Evolutionary conservation across 257 asterid species (phyloP).

Genomic region (Solanum commersonii): DNA sequence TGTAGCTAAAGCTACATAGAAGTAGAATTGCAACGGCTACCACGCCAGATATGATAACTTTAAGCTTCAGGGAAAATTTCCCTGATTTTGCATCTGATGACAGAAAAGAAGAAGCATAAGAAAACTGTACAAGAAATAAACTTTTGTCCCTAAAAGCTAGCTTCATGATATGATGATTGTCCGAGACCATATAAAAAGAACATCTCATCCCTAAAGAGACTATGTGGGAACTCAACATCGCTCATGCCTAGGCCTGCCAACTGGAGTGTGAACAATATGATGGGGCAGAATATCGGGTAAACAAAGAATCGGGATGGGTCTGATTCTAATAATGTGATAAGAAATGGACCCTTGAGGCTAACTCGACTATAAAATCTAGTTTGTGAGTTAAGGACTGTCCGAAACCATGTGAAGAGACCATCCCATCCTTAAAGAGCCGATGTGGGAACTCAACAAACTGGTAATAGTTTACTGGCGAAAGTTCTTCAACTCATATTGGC

Average conservation of each 20-base stretch:
- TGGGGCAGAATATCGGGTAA: too few relatives aligned
- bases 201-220: too few relatives aligned
- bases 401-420: neutral
- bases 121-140: neutral
- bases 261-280: too few relatives aligned
- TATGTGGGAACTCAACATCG: too few relatives aligned
- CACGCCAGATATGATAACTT: neutral
- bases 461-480: neutral
- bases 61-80: neutral
- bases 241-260: too few relatives aligned
- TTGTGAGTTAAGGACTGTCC: neutral
- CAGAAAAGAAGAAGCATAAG: neutral
- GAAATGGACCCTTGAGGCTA: neutral
- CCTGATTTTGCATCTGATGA: neutral
- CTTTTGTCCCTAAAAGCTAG: neutral
- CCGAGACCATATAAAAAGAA: too few relatives aligned
- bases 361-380: neutral
- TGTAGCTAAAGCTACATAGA: neutral
- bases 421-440: neutral
- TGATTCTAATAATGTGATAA: neutral
- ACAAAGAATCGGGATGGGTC: neutral
- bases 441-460: neutral
- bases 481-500: neutral
- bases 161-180: too few relatives aligned
- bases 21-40: neutral